Percentiles rank a stretch among this genome's conserved stretches.
phyloP scores from a whole-genome alignment of 495 filamentous ascomycete genomes.

The Parmelia sp. region DNA sequence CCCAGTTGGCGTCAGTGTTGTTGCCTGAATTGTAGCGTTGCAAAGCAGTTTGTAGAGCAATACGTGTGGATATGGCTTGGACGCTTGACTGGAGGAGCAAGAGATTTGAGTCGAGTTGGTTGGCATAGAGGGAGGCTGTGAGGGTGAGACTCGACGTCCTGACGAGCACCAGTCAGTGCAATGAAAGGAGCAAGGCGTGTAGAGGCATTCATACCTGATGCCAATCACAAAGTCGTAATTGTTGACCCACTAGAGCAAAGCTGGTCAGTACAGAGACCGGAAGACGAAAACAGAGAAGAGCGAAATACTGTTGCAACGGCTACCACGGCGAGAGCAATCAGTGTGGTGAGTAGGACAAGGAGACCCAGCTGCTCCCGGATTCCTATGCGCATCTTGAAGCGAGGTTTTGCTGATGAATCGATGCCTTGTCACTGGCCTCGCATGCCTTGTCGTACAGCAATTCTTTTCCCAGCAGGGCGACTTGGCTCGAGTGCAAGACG shows the following conservation, averaged over 20 bases:
- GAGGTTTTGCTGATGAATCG: background rate
- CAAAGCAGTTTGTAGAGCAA: constrained; percentile 60
- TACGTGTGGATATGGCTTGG: constrained; percentile 57
- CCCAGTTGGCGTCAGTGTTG: constrained; percentile 50
- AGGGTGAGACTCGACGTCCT: constrained; percentile 57
- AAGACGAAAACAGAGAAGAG: background rate
- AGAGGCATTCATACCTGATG: constrained; percentile 44
- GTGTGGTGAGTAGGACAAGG: constrained; percentile 63
- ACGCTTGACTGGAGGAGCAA: constrained; percentile 65
- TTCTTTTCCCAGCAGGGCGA: background rate
- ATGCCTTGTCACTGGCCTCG: constrained; percentile 1
- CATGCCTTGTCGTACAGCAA: background rate
- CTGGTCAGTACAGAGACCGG: background rate
- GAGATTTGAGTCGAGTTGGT: constrained; percentile 69
- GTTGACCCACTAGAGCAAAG: constrained; percentile 52
- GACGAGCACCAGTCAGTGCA: background rate
- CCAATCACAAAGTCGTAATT: constrained; percentile 67
- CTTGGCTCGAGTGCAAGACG: background rate
- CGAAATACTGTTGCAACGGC: constrained; percentile 54
- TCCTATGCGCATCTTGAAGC: constrained; percentile 64
- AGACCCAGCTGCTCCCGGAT: constrained; percentile 76
- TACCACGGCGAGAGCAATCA: constrained; percentile 59
- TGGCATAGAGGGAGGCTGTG: constrained; percentile 78
- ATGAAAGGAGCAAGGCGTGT: background rate
- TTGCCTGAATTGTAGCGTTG: constrained; percentile 49